Percentiles rank a stretch among this genome's conserved stretches.
Conservation (phyloP, 2,329 filamentous ascomycete species). For the Nigrograna mackinnonii region DNA sequence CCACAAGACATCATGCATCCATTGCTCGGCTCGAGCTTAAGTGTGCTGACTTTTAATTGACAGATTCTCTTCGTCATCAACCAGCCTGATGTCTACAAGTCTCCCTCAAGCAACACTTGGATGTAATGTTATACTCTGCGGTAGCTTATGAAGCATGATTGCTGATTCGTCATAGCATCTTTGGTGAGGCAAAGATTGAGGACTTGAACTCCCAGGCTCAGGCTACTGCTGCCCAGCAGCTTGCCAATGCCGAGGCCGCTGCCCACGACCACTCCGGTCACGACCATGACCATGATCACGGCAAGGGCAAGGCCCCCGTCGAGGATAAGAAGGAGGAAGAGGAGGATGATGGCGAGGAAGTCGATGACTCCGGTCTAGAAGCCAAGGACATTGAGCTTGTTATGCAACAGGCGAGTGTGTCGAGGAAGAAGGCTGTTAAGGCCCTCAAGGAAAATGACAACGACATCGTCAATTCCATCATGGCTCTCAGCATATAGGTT, state of each 20-base stretch:
- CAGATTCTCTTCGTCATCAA: constrained; percentile 99
- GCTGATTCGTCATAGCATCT: constrained; percentile 69
- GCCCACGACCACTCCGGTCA: constrained; percentile 73
- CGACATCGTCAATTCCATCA: constrained; percentile 99
- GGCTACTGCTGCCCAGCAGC: constrained; percentile 92
- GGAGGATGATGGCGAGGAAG: constrained; percentile 84
- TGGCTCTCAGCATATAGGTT: constrained; percentile 73
- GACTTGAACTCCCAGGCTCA: constrained; percentile 98
- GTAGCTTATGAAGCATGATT: no score
- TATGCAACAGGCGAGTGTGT: constrained; percentile 96
- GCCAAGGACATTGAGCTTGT: constrained; percentile 99
- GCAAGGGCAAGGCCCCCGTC: constrained; percentile 68
- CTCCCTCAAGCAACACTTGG: constrained; percentile 98
- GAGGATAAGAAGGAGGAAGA: constrained; percentile 63
- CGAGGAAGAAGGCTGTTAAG: constrained; percentile 98
- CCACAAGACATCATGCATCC: constrained; percentile 1
- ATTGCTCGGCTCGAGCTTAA: no score
- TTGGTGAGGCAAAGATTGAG: constrained; percentile 99
- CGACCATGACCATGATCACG: constrained; percentile 67
- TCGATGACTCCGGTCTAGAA: constrained; percentile 92
- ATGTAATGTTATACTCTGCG: no score
- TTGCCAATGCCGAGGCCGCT: constrained; percentile 72
- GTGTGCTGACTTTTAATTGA: not conserved
- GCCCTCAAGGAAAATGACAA: constrained; percentile 99
- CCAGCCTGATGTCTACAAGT: constrained; percentile 99